Evolutionary conservation across 1,284 basidiomycete species (phyloP), one percentile per base, ranked within the genome.

Genomic region (Sporisorium scitamineum): DNA sequence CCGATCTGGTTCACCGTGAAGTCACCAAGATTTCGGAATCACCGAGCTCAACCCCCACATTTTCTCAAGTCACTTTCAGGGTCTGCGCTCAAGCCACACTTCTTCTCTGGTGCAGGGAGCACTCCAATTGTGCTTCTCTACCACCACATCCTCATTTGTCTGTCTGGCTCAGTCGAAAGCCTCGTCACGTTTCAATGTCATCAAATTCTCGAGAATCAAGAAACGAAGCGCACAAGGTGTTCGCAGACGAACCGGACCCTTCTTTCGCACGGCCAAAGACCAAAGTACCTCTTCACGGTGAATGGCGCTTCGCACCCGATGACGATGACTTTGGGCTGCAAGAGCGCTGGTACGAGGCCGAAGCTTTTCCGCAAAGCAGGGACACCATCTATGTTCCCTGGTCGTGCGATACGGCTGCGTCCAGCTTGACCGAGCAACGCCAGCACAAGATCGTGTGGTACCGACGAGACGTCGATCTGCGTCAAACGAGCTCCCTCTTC

Each of bases 241-340:
- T 31, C 8, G 9, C 20, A n/a, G 26, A 57, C 16, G 65, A 61
- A 22, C 16, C 13, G 0, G 50, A 50, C 11, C 65, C 65, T 4
- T 22, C 32, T 13, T 68, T 68, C 27, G 31, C 50, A 5, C 39
- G 65, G 11, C 13, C 42, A 10, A 24, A 41, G 7, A 13, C 48
- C n/a, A 61, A 61, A 18, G 3, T 47, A 1, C 14, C 7, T 13
- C 54, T 78, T 14, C 55, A 45, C 9, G 67, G 68, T 5, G 3
- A 11, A 7, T 78, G 76, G 76, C 9, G 54, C 20, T 76, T 68
- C 24, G 60, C 60, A 14, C 41, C 65, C 24, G 76, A 78, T 37
- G 54, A 72, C n/a, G 55, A 76, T 22, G 60, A 76, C 37, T n/a
- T 50, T 29, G 72, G 73, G 1, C 20, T 67, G 8, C 24, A 48